These are phyloP conservation scores for Citrullus colocynthis DNA, from an alignment of 306 rosid genomes.

Conservation along the genomic window DNA sequence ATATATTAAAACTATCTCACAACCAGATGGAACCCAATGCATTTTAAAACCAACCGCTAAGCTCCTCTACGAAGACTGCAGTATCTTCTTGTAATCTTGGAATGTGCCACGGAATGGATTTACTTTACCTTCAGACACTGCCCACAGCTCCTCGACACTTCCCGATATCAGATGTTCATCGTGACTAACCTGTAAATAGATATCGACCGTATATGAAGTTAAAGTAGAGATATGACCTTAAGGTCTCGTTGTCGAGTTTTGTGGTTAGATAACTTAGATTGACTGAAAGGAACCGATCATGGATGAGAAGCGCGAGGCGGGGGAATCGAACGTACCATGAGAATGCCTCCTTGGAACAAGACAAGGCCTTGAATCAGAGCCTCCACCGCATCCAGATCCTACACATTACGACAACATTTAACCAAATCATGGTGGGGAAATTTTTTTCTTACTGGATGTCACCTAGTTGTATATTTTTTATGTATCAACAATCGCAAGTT, in stretches of 20 bases:
- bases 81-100: constrained; percentile 77
- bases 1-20: not conserved
- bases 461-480: not conserved
- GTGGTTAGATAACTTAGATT: not conserved
- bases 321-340: constrained; percentile 50
- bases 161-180: constrained; percentile 98
- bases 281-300: not conserved
- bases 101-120: constrained; percentile 71
- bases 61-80: constrained; percentile 44
- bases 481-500: not conserved
- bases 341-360: constrained; percentile 97
- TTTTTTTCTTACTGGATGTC: not conserved
- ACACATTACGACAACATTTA: constrained; percentile 11
- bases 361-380: constrained; percentile 99
- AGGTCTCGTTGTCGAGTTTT: not conserved
- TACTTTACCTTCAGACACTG: constrained; percentile 74
- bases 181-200: constrained; percentile 74
- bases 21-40: not conserved
- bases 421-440: not conserved
- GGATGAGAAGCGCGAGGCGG: not conserved
- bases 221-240: not conserved
- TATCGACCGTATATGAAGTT: not conserved
- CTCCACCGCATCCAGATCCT: constrained; percentile 99
- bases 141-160: constrained; percentile 98
- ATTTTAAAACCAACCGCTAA: not conserved